Base-by-base conservation (phyloP, 192 early-diverging fungal genomes). In the Diversispora eburnea region DNA sequence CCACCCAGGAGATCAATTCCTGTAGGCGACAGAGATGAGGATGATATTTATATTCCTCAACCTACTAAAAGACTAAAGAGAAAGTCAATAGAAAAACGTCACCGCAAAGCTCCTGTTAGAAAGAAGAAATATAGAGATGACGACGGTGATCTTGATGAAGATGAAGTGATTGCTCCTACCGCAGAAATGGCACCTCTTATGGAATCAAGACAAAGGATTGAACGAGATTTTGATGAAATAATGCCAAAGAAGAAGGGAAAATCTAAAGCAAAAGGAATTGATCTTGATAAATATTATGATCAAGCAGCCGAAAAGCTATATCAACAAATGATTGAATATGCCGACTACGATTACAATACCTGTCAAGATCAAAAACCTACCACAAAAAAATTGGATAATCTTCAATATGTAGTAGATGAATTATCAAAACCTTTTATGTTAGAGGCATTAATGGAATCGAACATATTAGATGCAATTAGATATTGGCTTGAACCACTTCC, bases 401-500 rank as follows among this genome's bases (percentile, higher is more conserved):
- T 91, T 33, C 78, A 80, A 33, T 58, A 61, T 19, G 86, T 86
- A 8, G 80, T 76, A 43, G 56, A 39, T 0, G 76, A 81, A 15
- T 77, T 90, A 45, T 73, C 68, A 61, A 89, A 85, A 71, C 73
- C 83, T 51, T 81, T 87, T 55, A 76, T 87, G 45, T 84, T 87
- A 66, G 90, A 91, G 59, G 82, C 84, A 20, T 86, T 92, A 73
- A 56, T 96, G 63, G 93, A 96, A 48, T 89, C 91, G 77, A 84
- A 90, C 75, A 89, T 96, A 48, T 80, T 95, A 51, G 90, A 91
- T 49, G 86, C 90, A 25, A 89, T 96, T 60, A 87, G 89, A 67
- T 72, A 88, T 10, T 96, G 93, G 94, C 81, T 96, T n/a, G 94
- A 96, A 78, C 94, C 94, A 15, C 79, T 96, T 22, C 87, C 89